Conservation (phyloP, 2,329 filamentous ascomycete species). For the Aureobasidium melanogenum region DNA sequence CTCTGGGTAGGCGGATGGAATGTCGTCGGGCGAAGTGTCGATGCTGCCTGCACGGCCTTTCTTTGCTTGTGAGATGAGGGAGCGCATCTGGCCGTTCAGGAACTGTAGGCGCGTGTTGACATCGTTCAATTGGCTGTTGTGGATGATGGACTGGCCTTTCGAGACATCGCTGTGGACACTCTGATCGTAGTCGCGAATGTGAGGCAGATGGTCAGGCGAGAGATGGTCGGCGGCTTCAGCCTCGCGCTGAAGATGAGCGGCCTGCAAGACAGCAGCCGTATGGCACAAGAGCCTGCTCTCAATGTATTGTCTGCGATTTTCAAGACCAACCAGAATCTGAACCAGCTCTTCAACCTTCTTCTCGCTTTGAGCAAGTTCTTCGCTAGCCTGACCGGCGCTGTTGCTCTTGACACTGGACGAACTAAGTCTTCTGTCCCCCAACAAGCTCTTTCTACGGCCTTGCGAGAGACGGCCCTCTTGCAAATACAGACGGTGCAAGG, state of each 20-base stretch:
- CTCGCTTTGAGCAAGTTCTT: slow-evolving; percentile 64
- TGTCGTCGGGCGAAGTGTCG: slow-evolving; percentile 11
- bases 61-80: slow-evolving; percentile 14
- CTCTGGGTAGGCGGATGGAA: slow-evolving; percentile 11
- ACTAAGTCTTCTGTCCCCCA: slow-evolving; percentile 21
- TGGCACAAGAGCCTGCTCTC: slow-evolving; percentile 75
- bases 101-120: slow-evolving; percentile 25
- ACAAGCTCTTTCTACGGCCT: slow-evolving; percentile 44
- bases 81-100: slow-evolving; percentile 24
- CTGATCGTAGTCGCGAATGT: slow-evolving; percentile 14
- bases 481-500: slow-evolving; percentile 71
- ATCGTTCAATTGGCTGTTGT: slow-evolving; percentile 2
- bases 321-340: slow-evolving; percentile 67
- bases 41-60: slow-evolving; percentile 5
- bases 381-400: slow-evolving; percentile 50
- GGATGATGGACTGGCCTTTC: neutral
- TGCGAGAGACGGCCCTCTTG: slow-evolving; percentile 42
- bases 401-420: slow-evolving; percentile 29
- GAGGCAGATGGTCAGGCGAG: neutral
- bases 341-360: slow-evolving; percentile 80
- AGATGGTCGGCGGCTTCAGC: neutral
- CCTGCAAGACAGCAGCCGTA: slow-evolving; percentile 82
- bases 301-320: slow-evolving; percentile 65
- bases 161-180: slow-evolving; percentile 14
- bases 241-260: slow-evolving; percentile 63